These are phyloP conservation scores for Orbilia ellipsospora DNA, from an alignment of 2,329 filamentous ascomycete genomes.

Conservation along the genomic window DNA sequence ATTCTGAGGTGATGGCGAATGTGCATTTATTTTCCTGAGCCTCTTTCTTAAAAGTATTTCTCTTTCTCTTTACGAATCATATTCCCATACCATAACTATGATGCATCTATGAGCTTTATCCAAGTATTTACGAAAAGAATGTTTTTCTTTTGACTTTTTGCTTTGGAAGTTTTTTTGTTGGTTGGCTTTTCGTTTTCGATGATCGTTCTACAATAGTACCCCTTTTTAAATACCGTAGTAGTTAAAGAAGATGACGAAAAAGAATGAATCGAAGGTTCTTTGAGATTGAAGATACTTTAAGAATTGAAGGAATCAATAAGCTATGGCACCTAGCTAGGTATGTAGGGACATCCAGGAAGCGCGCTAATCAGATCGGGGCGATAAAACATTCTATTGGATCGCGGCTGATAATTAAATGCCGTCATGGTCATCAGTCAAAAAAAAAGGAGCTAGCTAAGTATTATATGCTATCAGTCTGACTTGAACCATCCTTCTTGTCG, in stretches of 20 bases:
- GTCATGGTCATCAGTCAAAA: slow-evolving; percentile 36
- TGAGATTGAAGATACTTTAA: too few relatives aligned
- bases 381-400: background rate
- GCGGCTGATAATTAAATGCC: slow-evolving; percentile 12
- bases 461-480: too few relatives aligned
- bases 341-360: background rate
- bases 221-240: background rate
- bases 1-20: slow-evolving; percentile 37
- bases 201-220: too few relatives aligned
- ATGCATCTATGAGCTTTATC: slow-evolving; percentile 3
- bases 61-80: slow-evolving; percentile 2
- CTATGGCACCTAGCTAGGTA: too few relatives aligned
- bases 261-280: background rate
- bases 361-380: background rate
- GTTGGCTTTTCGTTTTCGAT: too few relatives aligned
- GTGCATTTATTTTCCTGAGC: slow-evolving; percentile 11
- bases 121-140: slow-evolving; percentile 2
- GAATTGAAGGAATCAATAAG: too few relatives aligned
- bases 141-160: background rate
- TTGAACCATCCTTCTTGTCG: too few relatives aligned
- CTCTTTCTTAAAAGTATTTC: slow-evolving; percentile 24
- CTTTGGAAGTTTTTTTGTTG: background rate
- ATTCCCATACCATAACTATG: background rate
- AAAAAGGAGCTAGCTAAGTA: slow-evolving; percentile 13
- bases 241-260: background rate